These are phyloP conservation scores for Epichloe scottii DNA, from an alignment of 2,329 filamentous ascomycete genomes.

Conservation along the genomic window DNA sequence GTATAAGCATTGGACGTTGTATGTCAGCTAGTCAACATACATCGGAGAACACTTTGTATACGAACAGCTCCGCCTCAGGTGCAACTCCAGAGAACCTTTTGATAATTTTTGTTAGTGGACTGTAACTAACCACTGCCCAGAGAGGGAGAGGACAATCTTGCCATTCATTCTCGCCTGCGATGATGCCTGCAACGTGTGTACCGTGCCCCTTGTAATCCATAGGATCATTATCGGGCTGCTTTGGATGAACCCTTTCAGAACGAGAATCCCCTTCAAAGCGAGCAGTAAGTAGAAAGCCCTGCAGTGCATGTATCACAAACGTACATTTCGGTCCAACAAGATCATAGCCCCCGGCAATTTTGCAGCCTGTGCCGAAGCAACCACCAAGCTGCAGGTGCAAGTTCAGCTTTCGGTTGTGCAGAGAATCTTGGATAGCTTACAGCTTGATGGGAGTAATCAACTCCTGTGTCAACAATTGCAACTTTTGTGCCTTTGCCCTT, in stretches of 20 bases:
- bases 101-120: not conserved
- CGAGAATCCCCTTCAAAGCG: conserved; percentile 1
- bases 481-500: conserved; percentile 25
- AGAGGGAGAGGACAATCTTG: conserved; percentile 2
- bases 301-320: not conserved
- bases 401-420: not conserved
- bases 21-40: conserved; percentile 7
- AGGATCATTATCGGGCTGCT: conserved; percentile 18
- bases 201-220: conserved; percentile 12
- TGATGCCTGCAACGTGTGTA: conserved; percentile 30
- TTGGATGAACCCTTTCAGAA: conserved; percentile 11
- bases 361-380: conserved; percentile 26
- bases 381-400: conserved; percentile 20
- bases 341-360: conserved; percentile 25
- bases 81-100: conserved; percentile 31
- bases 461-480: conserved; percentile 27
- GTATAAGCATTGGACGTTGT: not conserved
- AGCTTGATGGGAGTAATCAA: conserved; percentile 27
- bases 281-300: not conserved
- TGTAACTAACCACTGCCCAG: not conserved
- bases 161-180: conserved; percentile 31
- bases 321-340: conserved; percentile 22
- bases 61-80: conserved; percentile 30
- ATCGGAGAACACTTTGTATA: conserved; percentile 31
- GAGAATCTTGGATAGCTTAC: conserved; percentile 10